These are phyloP conservation scores for Skeletonema menzelii DNA, from an alignment of 108 stramenopile species.

Conservation along the genomic window DNA sequence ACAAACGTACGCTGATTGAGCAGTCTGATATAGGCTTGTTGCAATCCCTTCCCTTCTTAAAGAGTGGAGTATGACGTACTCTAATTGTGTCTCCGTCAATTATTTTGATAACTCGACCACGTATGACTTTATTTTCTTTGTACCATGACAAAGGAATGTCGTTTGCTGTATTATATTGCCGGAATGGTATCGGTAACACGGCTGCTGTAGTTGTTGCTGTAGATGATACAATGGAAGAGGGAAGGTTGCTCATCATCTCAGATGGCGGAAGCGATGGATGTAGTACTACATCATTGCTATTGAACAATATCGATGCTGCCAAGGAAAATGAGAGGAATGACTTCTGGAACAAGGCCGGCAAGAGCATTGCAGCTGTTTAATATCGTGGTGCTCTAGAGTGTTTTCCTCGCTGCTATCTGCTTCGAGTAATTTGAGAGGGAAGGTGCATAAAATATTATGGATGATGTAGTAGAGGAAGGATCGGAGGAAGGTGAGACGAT, in stretches of 20 bases:
- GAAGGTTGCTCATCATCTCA: background rate
- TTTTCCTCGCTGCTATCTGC: no score
- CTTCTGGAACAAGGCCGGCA: background rate
- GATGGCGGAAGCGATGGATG: background rate
- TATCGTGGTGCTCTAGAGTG: no score
- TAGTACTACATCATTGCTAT: background rate
- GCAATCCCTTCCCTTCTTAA: constrained; percentile 4
- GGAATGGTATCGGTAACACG: constrained; percentile 3
- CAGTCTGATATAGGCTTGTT: constrained; percentile 28
- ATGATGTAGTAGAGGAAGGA: no score
- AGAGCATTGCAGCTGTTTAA: background rate
- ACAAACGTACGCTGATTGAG: constrained; percentile 58
- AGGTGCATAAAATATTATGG: no score
- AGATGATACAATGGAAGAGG: background rate
- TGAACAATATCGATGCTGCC: background rate
- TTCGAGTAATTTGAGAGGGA: no score
- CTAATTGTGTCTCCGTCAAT: constrained; percentile 75
- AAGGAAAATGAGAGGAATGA: background rate
- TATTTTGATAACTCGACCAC: constrained; percentile 55
- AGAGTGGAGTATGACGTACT: constrained; percentile 28
- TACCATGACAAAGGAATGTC: constrained; percentile 57
- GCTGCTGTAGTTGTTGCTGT: constrained; percentile 9
- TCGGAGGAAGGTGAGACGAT: no score
- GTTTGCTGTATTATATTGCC: constrained; percentile 54
- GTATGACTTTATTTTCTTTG: constrained; percentile 25